Evolutionary conservation across 805 yeast species (phyloP), one percentile per base, ranked within the genome.

Genomic region (Priceomyces medius): DNA sequence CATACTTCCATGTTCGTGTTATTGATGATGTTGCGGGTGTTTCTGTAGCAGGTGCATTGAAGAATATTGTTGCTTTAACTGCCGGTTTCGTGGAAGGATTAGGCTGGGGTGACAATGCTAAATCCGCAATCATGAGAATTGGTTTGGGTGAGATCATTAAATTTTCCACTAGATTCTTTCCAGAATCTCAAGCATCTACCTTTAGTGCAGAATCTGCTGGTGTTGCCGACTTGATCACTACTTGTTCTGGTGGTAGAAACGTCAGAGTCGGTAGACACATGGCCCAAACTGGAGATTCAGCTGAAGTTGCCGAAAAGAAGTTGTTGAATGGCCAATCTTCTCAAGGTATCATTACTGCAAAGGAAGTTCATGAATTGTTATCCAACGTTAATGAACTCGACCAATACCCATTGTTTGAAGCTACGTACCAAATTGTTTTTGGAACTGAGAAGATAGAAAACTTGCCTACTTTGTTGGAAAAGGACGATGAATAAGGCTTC

Each of bases 101-200:
- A 49, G 96, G 95, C 49, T 93, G 99, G 99, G 99, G 99, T 65
- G 96, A 89, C 68, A 93, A 93, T 64, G 98, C 99, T 50, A 89
- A 91, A 68, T 85, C 98, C 42, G 99, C 98, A 33, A 83, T 93
- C 56, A 95, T 91, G 90, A 80, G 99, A 71, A 85, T 91, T 52
- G 99, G 99, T 36, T 71, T 93, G 50, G 77, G 84, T 57, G 99
- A 93, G 72, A 88, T 86, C 59, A 85, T 90, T 63, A 78, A 79
- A 61, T 93, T 93, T 65, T 37, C 44, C 7, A 40, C 34, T 8
- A 40, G 34, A 16, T 44, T 44, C 13, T 44, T 44, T 42, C 47
- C 47, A 13, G 39, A 40, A 20, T 36, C 46, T 10, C 13, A 78
- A 46, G 77, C 85, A 21, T 73, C 80, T 44, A 93, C 99, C 20